A percentile compares a stretch with the other conserved stretches of the same genome.
Conservation (phyloP, 805 yeast genomes). For the Isabelozyma gotoi region DNA sequence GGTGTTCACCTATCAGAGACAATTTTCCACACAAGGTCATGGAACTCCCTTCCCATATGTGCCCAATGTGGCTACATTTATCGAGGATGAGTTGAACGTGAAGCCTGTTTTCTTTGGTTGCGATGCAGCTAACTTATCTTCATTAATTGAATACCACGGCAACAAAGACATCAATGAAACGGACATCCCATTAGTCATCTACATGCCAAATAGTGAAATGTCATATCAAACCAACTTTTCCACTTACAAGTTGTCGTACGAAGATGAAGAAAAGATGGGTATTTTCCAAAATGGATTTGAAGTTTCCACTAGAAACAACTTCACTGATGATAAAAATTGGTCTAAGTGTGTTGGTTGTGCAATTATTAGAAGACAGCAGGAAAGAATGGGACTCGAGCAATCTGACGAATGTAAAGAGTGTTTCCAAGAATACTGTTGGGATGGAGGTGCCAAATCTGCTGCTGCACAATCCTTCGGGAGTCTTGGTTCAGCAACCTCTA, state of each 20-base stretch:
- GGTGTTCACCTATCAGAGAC: slow-evolving; percentile 33
- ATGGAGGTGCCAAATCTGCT: slow-evolving; percentile 36
- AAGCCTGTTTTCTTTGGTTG: slow-evolving; percentile 85
- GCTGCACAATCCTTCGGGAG: slow-evolving; percentile 5
- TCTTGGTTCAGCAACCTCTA: neutral
- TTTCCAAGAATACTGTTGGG: slow-evolving; percentile 76
- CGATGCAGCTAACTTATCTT: slow-evolving; percentile 59
- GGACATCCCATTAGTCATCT: slow-evolving; percentile 64
- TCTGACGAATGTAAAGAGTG: slow-evolving; percentile 70
- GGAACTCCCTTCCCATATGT: slow-evolving; percentile 77
- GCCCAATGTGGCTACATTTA: slow-evolving; percentile 65
- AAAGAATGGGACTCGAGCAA: slow-evolving; percentile 59
- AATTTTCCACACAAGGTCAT: slow-evolving; percentile 44
- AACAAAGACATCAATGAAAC: slow-evolving; percentile 19
- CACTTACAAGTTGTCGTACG: slow-evolving; percentile 64
- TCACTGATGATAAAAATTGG: slow-evolving; percentile 69
- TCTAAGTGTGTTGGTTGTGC: slow-evolving; percentile 82
- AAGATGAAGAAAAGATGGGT: slow-evolving; percentile 51
- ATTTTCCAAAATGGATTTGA: slow-evolving; percentile 77
- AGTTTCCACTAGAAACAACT: slow-evolving; percentile 61
- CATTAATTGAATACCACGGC: slow-evolving; percentile 31
- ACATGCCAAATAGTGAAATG: slow-evolving; percentile 69
- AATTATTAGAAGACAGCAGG: slow-evolving; percentile 72
- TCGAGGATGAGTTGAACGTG: slow-evolving; percentile 58
- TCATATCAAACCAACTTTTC: slow-evolving; percentile 70